Evolutionary conservation across 2,329 filamentous ascomycete genomes (phyloP).

Genomic region (Ambrosiella cleistominuta): DNA sequence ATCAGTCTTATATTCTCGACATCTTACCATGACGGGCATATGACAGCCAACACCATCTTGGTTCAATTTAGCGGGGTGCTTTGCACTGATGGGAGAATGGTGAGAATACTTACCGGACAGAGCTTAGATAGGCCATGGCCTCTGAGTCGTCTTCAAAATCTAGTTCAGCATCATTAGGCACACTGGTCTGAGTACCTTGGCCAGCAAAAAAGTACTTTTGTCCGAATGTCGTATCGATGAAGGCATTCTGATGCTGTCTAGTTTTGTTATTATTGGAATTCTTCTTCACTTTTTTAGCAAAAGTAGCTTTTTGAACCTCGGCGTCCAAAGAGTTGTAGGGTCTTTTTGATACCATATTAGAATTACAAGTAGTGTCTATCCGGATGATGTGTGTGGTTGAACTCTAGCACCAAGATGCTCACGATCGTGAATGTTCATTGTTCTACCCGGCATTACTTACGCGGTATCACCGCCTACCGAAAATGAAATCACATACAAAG

Average conservation of each 20-base stretch:
- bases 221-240: slow-evolving; percentile 48
- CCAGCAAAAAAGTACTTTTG: slow-evolving; percentile 56
- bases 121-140: slow-evolving; percentile 51
- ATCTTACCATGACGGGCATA: too few relatives aligned
- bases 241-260: slow-evolving; percentile 26
- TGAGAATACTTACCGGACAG: slow-evolving; percentile 44
- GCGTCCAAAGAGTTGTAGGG: not conserved
- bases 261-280: slow-evolving; percentile 22
- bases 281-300: slow-evolving; percentile 7
- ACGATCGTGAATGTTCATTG: too few relatives aligned
- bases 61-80: not conserved
- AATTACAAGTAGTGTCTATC: not conserved
- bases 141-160: slow-evolving; percentile 52
- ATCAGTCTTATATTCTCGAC: slow-evolving; percentile 23
- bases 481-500: not conserved
- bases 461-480: not conserved
- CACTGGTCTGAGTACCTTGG: slow-evolving; percentile 31
- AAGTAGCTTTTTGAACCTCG: not conserved
- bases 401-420: too few relatives aligned
- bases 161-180: slow-evolving; percentile 35
- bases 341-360: slow-evolving; percentile 10
- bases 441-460: not conserved
- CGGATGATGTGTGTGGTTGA: too few relatives aligned
- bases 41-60: not conserved
- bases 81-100: not conserved